These are phyloP conservation scores for Teratosphaeria gauchensis DNA, from an alignment of 2,329 filamentous ascomycete species.

Conservation along the genomic window DNA sequence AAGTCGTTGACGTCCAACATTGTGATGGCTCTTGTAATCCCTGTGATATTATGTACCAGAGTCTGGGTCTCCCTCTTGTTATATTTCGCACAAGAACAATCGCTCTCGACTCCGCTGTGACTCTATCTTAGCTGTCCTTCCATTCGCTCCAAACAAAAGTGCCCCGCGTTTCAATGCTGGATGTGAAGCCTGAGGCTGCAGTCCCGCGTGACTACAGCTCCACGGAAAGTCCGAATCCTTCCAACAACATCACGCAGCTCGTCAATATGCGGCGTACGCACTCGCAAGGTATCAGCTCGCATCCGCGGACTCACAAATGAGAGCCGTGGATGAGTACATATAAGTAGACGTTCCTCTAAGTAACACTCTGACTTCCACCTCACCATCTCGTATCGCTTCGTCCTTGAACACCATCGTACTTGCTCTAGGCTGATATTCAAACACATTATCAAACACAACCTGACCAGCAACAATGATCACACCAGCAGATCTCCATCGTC, in stretches of 20 bases:
- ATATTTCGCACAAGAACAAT: neutral
- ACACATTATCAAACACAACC: neutral
- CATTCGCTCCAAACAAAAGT: neutral
- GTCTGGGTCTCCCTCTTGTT: neutral
- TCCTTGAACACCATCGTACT: too few species aligned
- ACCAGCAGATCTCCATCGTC: neutral
- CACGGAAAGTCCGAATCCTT: neutral
- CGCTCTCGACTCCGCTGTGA: neutral
- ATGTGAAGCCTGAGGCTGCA: neutral
- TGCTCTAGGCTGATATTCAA: too few species aligned
- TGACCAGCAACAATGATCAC: neutral
- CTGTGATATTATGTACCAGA: neutral
- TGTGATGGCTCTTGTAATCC: neutral
- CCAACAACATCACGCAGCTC: too few species aligned
- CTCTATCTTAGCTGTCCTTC: too few species aligned
- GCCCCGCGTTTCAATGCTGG: neutral
- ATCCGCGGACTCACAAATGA: too few species aligned
- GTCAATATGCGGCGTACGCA: too few species aligned
- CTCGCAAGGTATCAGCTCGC: too few species aligned
- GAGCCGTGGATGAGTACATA: too few species aligned
- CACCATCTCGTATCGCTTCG: too few species aligned
- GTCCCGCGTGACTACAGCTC: neutral
- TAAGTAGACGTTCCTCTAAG: too few species aligned
- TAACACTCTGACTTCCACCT: too few species aligned
- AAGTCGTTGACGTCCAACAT: slow-evolving; percentile 43